A percentile compares a stretch with the other conserved stretches of the same genome.
These are phyloP conservation scores for Cryptococcus deneoformans DNA, from an alignment of 1,284 basidiomycete species.

Conservation along the genomic window DNA sequence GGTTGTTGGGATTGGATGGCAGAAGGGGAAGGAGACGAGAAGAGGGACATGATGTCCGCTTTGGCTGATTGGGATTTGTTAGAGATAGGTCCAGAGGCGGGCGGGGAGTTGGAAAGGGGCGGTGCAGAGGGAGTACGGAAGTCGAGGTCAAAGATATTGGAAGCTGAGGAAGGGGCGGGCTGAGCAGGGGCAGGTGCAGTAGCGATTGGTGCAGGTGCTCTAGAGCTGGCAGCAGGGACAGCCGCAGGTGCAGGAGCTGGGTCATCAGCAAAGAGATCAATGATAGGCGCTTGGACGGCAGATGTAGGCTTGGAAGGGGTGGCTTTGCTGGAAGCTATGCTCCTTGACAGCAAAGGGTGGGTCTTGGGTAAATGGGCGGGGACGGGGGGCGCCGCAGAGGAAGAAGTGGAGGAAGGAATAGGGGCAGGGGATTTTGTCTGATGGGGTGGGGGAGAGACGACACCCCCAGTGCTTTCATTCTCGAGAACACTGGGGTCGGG, in stretches of 20 bases:
- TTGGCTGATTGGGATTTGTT: slow-evolving; percentile 22
- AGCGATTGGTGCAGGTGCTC: slow-evolving; percentile 4
- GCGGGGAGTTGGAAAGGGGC: slow-evolving; percentile 4
- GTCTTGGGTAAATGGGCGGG: slow-evolving; percentile 19
- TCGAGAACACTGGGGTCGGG: slow-evolving; percentile 78
- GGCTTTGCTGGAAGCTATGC: slow-evolving; percentile 12
- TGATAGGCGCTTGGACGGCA: slow-evolving; percentile 24
- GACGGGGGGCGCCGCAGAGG: slow-evolving; percentile 21
- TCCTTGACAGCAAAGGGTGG: slow-evolving; percentile 43
- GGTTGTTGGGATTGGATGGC: slow-evolving; percentile 4
- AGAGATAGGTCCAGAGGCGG: background rate
- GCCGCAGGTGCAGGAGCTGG: slow-evolving; percentile 17
- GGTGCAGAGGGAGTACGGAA: slow-evolving; percentile 44
- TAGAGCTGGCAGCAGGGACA: slow-evolving; percentile 4
- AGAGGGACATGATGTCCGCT: slow-evolving; percentile 51
- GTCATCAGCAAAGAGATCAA: slow-evolving; percentile 39
- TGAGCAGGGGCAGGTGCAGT: slow-evolving; percentile 15
- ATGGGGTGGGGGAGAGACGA: slow-evolving; percentile 9
- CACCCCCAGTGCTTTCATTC: slow-evolving; percentile 33
- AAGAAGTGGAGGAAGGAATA: slow-evolving; percentile 5
- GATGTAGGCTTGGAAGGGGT: slow-evolving; percentile 12
- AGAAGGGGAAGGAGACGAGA: slow-evolving; percentile 36
- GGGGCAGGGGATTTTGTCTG: background rate
- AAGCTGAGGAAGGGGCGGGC: slow-evolving; percentile 17
- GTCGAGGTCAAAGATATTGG: slow-evolving; percentile 50